Evolutionary conservation across 257 asterid species (phyloP), one percentile per base, ranked within the genome.

Genomic region (Salvia splendens): DNA sequence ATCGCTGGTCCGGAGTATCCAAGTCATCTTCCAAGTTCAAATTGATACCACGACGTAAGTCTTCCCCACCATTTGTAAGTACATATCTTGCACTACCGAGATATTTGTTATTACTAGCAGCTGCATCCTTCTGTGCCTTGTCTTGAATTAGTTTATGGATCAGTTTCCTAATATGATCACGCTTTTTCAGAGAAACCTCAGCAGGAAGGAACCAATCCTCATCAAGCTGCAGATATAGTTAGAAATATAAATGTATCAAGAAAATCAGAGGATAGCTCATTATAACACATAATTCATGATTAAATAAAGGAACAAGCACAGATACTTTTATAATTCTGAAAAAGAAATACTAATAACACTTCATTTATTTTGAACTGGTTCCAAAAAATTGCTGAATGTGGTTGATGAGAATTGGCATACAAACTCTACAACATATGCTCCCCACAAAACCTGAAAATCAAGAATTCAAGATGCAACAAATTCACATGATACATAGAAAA

Each of bases 151-250:
- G 73, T 63, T 66, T 80, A 64, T 72, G 64, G 35, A 92, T 85
- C 77, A 92, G 38, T 57, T 84, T 83, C 70, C 75, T 80, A 72
- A 92, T 81, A 40, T 77, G 80, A 57, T 73, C 77, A 38, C 98
- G 96, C 75, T 88, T 84, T 47, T 73, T 85, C 53, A 78, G 81
- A 12, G 94, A 85, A 67, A 89, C 98, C 79, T 89, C 96, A 50
- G 83, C 89, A 43, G 96, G 89, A 67, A 74, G 77, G 73, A 92
- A 92, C 96, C 96, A 92, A 51, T 81, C 77, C 78, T 79, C 35
- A 41, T 79, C 80, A 70, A 86, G 88, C 98, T 92, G 93, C 81
- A 85, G 77, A 67, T 15, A 70, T 30, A 45, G 48, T 71, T 35
- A 28, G n/a, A 47, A 24, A 59, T 14, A 28, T 15, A 28, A 74